Evolutionary conservation across 2,329 filamentous ascomycete species (phyloP).

Genomic region (Ophiobolus disseminans): DNA sequence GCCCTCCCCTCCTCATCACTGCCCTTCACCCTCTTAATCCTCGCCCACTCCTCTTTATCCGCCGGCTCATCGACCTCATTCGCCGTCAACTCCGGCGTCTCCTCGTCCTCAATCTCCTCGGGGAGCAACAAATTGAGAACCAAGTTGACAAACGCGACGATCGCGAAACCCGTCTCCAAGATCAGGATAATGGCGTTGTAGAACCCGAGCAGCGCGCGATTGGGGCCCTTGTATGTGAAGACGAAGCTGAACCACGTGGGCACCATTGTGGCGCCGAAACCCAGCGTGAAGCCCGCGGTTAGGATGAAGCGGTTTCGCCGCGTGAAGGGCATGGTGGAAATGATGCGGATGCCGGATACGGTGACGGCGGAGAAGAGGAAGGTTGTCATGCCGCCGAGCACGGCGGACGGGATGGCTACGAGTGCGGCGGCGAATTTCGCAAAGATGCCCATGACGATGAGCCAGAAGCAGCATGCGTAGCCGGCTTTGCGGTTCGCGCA

Average conservation of each 20-base stretch:
- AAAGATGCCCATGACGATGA: constrained; percentile 81
- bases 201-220: constrained; percentile 73
- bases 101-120: constrained; percentile 75
- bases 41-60: constrained; percentile 52
- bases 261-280: constrained; percentile 64
- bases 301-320: constrained; percentile 83
- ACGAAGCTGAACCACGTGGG: constrained; percentile 70
- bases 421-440: constrained; percentile 83
- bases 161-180: constrained; percentile 67
- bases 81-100: constrained; percentile 52
- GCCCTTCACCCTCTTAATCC: constrained; percentile 34
- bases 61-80: constrained; percentile 47
- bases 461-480: constrained; percentile 77
- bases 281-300: constrained; percentile 75
- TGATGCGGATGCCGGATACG: constrained; percentile 78
- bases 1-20: constrained; percentile 30
- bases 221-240: constrained; percentile 74
- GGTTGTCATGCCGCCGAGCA: constrained; percentile 66
- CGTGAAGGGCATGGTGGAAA: constrained; percentile 75
- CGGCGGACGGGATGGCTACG: constrained; percentile 71
- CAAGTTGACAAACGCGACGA: constrained; percentile 76
- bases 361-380: constrained; percentile 81
- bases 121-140: constrained; percentile 75
- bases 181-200: constrained; percentile 67
- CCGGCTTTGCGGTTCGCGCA: constrained; percentile 83